Conservation (phyloP, 2,329 filamentous ascomycete genomes). For the Phyllosticta citriasiana region DNA sequence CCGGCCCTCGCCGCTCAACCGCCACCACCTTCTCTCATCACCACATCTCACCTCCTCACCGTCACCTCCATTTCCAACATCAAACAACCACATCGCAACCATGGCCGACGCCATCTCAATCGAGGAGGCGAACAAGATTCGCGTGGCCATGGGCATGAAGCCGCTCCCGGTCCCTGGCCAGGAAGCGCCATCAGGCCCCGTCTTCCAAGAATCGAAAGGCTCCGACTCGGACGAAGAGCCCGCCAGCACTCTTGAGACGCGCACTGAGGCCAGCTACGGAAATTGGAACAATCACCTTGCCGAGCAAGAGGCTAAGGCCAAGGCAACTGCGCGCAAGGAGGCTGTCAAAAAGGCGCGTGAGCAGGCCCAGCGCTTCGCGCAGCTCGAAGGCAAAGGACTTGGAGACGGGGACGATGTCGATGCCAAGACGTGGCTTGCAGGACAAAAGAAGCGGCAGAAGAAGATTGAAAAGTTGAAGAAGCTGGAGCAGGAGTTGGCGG, state of each 20-base stretch:
- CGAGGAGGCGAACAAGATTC: constrained; percentile 89
- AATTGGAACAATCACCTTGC: constrained; percentile 64
- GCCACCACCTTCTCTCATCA: background rate
- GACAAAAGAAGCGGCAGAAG: constrained; percentile 88
- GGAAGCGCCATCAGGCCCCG: constrained; percentile 39
- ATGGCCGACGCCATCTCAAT: constrained; percentile 40
- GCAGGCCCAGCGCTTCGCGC: constrained; percentile 61
- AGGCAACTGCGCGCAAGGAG: constrained; percentile 69
- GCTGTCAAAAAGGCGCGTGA: constrained; percentile 84
- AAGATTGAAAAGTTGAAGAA: constrained; percentile 67
- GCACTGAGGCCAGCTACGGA: constrained; percentile 60
- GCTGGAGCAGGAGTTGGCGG: constrained; percentile 66
- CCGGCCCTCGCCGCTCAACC: constrained; percentile 2
- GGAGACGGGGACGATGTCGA: constrained; percentile 67
- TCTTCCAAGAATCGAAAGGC: constrained; percentile 43
- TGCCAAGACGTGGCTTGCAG: constrained; percentile 76
- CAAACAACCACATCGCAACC: background rate
- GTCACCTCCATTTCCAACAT: background rate
- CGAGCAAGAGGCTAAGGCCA: constrained; percentile 61
- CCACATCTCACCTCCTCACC: constrained; percentile 5
- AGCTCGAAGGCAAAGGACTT: constrained; percentile 72
- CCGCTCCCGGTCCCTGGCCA: constrained; percentile 75
- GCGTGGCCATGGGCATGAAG: constrained; percentile 79
- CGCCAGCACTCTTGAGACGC: constrained; percentile 74
- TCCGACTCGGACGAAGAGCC: constrained; percentile 54